Evolutionary conservation across 163 green algal genomes (phyloP), one percentile per base, ranked within the genome.

Genomic region (Scenedesmus sp.): DNA sequence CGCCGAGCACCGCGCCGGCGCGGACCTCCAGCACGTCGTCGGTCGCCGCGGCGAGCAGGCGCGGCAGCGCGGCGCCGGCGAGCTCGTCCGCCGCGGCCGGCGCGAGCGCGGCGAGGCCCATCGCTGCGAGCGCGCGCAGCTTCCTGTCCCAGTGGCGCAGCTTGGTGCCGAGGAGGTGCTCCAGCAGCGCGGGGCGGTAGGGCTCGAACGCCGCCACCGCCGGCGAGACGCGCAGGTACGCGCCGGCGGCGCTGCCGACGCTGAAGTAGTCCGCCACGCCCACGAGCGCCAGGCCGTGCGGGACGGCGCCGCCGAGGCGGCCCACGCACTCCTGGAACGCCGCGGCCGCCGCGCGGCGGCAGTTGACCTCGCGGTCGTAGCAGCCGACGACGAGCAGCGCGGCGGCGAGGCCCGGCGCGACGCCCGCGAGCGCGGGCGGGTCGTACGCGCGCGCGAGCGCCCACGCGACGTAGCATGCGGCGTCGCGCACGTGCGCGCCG

Each of bases 251-350:
- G 45, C 86, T 88, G 26, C 87, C 88, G 6, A 99, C 89, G 1
- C 92, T 87, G 80, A 96, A 98, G 88, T 97, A 99, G 84, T 99
- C 93, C 6, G 94, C 95, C 1, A 88, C 78, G 1, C 83, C 89
- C 33, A 99, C 75, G 44, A 98, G 92, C 20, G 91, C 89, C 56
- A 99, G 97, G 77, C 96, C 96, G 65, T 98, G 85, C 0, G 92
- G 89, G 69, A 97, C 91, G 80, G 82, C 88, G 72, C 93, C 93
- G 2, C 75, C 75, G 39, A 97, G 90, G 10, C 96, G 87, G 3
- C 96, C 96, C 7, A 99, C 95, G 11, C 76, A 83, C 85, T 98
- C 94, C 84, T 99, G 96, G 73, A 98, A 99, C 0, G 96, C 96
- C 2, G 95, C 93, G 0, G 95, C 90, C 18, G 95, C 96, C 28